Base-by-base conservation (phyloP, 257 asterid genomes). In the Solanum paucissectum region DNA sequence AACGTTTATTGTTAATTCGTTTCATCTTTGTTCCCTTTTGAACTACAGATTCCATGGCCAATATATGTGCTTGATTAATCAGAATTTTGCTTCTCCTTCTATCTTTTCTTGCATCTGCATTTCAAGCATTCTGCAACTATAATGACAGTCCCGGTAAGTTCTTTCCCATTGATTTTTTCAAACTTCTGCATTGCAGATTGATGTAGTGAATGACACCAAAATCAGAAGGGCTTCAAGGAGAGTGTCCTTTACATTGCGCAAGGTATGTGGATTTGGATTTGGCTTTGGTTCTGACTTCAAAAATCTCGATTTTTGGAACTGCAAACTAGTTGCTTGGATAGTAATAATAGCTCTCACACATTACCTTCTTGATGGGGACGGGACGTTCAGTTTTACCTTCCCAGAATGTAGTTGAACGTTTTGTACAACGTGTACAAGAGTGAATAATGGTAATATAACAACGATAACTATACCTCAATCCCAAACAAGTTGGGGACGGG, bases 161-260 rank as follows among this genome's bases (percentile, higher is more conserved):
- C 38, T 27, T 7, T 82, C 1, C n/a, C 32, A 36, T 29, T 62
- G 34, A 40, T 33, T 20, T 87, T 25, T 1, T 21, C 33, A 18
- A 71, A 66, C 88, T 74, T 73, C 20, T 64, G 77, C 75, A 83
- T 42, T 84, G 84, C 93, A 97, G 98, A 93, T 95, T 88, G 99
- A 97, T 89, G 88, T 90, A 87, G 98, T 97, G 90, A 89, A 94
- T 1, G 99, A 91, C 89, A 90, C 85, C 55, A 89, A 87, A 88
- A 92, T 97, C 36, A 93, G 96, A 40, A 91, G 99, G 94, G 86
- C 93, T 89, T 49, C 96, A 66, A 97, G 99, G 88, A 93, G 99
- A 87, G 99, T 95, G 71, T 97, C 99, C 8, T 94, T 97, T 58
- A 97, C 99, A 83, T 76, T 97, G 74, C 98, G 99, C 88, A 97